A percentile compares a stretch with the other conserved stretches of the same genome.
Conservation (phyloP, 768 basidiomycete species). For the Amanita rimosa region DNA sequence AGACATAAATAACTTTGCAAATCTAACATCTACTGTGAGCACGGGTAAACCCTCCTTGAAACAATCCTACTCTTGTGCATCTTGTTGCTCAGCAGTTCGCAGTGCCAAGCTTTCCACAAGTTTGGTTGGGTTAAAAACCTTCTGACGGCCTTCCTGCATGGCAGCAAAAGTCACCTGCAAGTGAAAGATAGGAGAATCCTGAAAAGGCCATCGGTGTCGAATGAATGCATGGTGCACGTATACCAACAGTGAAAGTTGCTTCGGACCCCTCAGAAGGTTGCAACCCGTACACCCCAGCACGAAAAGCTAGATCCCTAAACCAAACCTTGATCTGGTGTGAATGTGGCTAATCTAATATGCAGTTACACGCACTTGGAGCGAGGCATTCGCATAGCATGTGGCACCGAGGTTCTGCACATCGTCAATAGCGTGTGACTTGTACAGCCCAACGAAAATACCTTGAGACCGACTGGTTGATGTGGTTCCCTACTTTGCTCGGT, state of each 20-base stretch:
- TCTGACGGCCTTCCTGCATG: constrained; percentile 60
- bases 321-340: constrained; percentile 50
- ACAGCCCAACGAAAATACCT: constrained; percentile 27
- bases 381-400: constrained; percentile 95
- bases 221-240: neutral
- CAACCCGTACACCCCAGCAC: constrained; percentile 75
- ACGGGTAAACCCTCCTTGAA: neutral
- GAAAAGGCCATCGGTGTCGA: constrained; percentile 1
- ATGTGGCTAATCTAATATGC: neutral
- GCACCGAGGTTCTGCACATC: constrained; percentile 78
- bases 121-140: constrained; percentile 72
- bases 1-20: constrained; percentile 90
- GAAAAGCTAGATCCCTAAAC: constrained; percentile 80
- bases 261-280: constrained; percentile 41
- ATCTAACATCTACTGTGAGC: constrained; percentile 32
- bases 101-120: constrained; percentile 80
- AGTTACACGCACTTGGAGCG: constrained; percentile 55
- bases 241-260: constrained; percentile 25
- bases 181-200: constrained; percentile 75
- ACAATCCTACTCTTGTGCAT: constrained; percentile 79
- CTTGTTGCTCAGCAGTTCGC: constrained; percentile 82
- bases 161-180: constrained; percentile 78
- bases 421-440: neutral
- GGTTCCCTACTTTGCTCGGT: constrained; percentile 33
- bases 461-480: constrained; percentile 64